Evolutionary conservation across 768 basidiomycete species (phyloP), one percentile per base, ranked within the genome.

Genomic region (Rhizopogon vulgaris): DNA sequence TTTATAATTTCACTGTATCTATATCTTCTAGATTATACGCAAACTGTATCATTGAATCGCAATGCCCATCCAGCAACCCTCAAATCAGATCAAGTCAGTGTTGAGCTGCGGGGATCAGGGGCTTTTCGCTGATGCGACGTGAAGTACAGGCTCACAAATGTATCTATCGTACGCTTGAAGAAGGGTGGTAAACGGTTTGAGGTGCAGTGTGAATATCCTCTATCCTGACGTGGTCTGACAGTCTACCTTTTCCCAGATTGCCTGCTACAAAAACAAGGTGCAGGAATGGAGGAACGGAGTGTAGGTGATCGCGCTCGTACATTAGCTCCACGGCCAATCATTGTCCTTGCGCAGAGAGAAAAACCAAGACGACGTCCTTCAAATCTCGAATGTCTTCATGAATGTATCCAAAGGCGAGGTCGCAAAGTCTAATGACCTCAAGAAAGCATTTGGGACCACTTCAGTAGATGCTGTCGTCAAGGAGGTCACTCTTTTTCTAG

Each of bases 241-340:
- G 15, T 22, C 47, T 27, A 28, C 3, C 40, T 48, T 47, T 27
- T 25, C 32, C 11, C 56, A 87, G 95, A 89, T 99, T 61, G 95
- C 96, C 36, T 96, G 94, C 70, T 99, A 98, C 76, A 95, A 97
- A 77, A 99, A 99, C 71, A 97, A 97, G 71, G 96, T 99, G 25
- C 91, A 94, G 60, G 94, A 96, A 67, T 99, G 86, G 82, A 76
- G 96, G 53, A 91, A 80, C 52, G 94, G 94, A 55, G 88, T 95
- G 85, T 91, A 69, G 65, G 85, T 27, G 17, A 51, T 25, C 24
- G 39, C 10, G 22, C 27, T 30, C 18, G 28, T 10, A 32, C 30
- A 27, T n/a, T 39, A 12, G 15, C 9, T 22, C 42, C 24, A 5
- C 18, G 24, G 24, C 53, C 54, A 34, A 60, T 52, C 11, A 17